These are phyloP conservation scores for Cucurbita argyrosperma DNA, from an alignment of 306 rosid species.

Conservation along the genomic window DNA sequence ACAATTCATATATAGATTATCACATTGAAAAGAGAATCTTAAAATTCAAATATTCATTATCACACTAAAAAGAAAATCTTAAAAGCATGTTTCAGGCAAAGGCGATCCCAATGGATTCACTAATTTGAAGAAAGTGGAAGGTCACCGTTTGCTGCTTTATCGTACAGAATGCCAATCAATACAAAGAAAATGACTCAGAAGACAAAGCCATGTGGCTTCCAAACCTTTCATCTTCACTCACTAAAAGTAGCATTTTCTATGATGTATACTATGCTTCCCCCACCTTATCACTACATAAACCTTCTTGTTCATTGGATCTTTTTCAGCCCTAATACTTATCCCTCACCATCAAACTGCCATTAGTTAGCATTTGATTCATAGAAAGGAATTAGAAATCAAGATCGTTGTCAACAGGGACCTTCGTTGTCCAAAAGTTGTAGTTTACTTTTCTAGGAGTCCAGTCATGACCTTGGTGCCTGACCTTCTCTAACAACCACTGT, in stretches of 20 bases:
- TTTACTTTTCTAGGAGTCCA: not conserved
- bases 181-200: not conserved
- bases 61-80: not conserved
- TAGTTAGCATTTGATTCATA: not conserved
- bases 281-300: not conserved
- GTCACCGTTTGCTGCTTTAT: not conserved
- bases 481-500: not conserved
- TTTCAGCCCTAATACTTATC: not conserved
- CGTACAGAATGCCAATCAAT: slow-evolving; percentile 2
- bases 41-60: not conserved
- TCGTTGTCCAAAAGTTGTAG: not conserved
- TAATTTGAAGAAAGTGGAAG: slow-evolving; percentile 6
- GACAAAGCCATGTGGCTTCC: slow-evolving; percentile 4
- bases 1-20: not conserved
- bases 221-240: slow-evolving; percentile 3
- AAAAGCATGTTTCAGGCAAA: not conserved
- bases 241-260: not conserved
- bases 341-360: not conserved
- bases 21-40: not conserved
- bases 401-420: not conserved
- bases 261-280: not conserved
- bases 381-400: not conserved
- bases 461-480: not conserved
- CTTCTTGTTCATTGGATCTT: not conserved
- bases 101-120: not conserved